Base-by-base conservation (phyloP, 2,329 filamentous ascomycete species). In the Hypocreales sp. region DNA sequence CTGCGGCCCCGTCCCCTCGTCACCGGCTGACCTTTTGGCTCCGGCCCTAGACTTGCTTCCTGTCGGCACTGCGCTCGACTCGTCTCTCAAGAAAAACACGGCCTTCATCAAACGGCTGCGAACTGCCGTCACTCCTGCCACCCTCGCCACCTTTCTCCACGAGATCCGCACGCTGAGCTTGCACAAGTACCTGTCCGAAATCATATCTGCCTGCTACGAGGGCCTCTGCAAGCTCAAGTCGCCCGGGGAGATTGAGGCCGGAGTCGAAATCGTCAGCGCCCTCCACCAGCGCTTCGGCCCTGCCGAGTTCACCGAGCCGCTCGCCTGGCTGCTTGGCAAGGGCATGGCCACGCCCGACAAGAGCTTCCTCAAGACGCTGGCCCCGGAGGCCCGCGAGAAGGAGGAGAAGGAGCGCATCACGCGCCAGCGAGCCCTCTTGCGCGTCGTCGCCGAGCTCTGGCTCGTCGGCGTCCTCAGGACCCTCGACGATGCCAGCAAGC, bases 31-130 rank as follows among this genome's bases (percentile, higher is more conserved):
- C 10, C 7, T 20, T 10, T 20, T 20, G 18, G 18, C 7, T 13
- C 13, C 10, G 17, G 20, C 20, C 16, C 22, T 12, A 30, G 84
- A 81, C 60, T 59, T 92, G 35, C 83, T 92, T 46, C 56, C 71
- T 29, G 74, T 90, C 40, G 75, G 72, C 51, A 68, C 70, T 46
- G 79, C 80, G 17, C 76, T 95, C 46, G 87, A 95, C 54, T 93
- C 87, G 28, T 90, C 86, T 27, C 66, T 95, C 52, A 94, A 93
- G 60, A 95, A 94, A 63, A 95, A 95, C 45, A 95, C 87, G 4
- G 84, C 86, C 39, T 94, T 95, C 53, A 95, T 95, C 48, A 94
- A 93, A 57, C 82, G 87, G 45, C 66, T 95, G 30, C 81, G 87
- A 41, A 94, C 87, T 32, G 81, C 83, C 33, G 76, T 95, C 36